phyloP scores from a whole-genome alignment of 2,329 filamentous ascomycete genomes.

The Graphilbum ipis-grandicollis region DNA sequence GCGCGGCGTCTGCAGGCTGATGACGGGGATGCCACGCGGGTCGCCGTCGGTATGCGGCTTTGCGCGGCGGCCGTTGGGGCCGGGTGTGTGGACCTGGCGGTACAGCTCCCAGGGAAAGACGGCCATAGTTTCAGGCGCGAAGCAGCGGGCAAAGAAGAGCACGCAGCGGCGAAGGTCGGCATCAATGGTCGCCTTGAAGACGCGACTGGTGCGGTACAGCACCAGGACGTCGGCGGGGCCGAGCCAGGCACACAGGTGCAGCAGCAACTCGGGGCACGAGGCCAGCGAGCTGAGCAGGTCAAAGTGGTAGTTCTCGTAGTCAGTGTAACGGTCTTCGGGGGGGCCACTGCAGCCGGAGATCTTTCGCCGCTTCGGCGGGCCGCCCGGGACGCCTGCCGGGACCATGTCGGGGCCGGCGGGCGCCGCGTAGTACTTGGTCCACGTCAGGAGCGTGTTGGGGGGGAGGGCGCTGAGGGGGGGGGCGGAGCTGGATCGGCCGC shows the following conservation, averaged over 20 bases:
- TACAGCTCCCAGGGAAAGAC: slow-evolving; percentile 49
- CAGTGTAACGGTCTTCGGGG: neutral
- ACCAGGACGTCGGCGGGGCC: slow-evolving; percentile 37
- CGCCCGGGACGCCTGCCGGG: too few relatives aligned
- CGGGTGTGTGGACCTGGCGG: too few relatives aligned
- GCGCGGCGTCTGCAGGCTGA: slow-evolving; percentile 5
- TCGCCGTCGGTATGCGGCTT: too few relatives aligned
- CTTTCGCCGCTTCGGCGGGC: too few relatives aligned
- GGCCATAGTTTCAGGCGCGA: slow-evolving; percentile 34
- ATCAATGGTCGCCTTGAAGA: slow-evolving; percentile 44
- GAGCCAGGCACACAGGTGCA: slow-evolving; percentile 37
- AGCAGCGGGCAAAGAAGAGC: slow-evolving; percentile 31
- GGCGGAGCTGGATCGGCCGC: neutral
- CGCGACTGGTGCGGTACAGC: slow-evolving; percentile 46
- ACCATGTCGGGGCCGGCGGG: too few relatives aligned
- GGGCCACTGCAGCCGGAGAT: too few relatives aligned
- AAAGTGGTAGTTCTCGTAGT: slow-evolving; percentile 7
- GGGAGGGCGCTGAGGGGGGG: too few relatives aligned
- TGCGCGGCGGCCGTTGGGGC: too few relatives aligned
- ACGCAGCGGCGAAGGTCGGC: slow-evolving; percentile 41
- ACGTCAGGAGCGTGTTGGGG: slow-evolving; percentile 3
- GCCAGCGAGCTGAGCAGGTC: slow-evolving; percentile 27
- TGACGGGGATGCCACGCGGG: too few relatives aligned
- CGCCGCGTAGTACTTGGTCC: slow-evolving; percentile 9
- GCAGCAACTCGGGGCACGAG: slow-evolving; percentile 30